Evolutionary conservation across 495 filamentous ascomycete genomes (phyloP).

Genomic region (Penicillium odoratum): DNA sequence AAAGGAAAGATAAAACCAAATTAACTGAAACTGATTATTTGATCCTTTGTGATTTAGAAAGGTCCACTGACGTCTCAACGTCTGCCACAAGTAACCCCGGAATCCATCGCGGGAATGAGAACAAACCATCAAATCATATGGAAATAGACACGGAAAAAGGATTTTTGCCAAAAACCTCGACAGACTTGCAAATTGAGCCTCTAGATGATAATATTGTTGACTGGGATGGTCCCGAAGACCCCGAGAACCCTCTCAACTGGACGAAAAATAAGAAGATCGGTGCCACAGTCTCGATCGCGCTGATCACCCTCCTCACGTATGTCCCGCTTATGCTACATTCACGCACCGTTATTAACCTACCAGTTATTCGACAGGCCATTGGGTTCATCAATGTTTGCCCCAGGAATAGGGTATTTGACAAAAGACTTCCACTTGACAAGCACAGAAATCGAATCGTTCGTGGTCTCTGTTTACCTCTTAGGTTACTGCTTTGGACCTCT

Average conservation of each 20-base stretch:
- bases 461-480: constrained; percentile 44
- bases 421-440: constrained; percentile 50
- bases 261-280: constrained; percentile 46
- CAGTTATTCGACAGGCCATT: constrained; percentile 33
- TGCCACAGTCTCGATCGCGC: constrained; percentile 45
- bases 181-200: neutral
- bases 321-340: neutral
- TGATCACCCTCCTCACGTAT: constrained; percentile 59
- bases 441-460: constrained; percentile 33
- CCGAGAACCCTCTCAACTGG: constrained; percentile 64
- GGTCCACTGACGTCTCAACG: neutral
- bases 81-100: neutral
- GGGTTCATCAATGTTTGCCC: constrained; percentile 66
- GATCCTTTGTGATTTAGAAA: neutral
- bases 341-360: constrained; percentile 19
- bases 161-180: neutral
- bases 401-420: constrained; percentile 54
- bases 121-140: neutral
- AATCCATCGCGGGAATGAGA: neutral
- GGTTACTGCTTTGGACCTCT: constrained; percentile 37
- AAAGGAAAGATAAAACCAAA: neutral
- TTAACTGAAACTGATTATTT: neutral
- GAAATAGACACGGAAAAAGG: neutral
- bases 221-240: constrained; percentile 56
- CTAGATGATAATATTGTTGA: constrained; percentile 34